Evolutionary conservation across 768 basidiomycete species (phyloP).

Genomic region (Calocera viscosa): DNA sequence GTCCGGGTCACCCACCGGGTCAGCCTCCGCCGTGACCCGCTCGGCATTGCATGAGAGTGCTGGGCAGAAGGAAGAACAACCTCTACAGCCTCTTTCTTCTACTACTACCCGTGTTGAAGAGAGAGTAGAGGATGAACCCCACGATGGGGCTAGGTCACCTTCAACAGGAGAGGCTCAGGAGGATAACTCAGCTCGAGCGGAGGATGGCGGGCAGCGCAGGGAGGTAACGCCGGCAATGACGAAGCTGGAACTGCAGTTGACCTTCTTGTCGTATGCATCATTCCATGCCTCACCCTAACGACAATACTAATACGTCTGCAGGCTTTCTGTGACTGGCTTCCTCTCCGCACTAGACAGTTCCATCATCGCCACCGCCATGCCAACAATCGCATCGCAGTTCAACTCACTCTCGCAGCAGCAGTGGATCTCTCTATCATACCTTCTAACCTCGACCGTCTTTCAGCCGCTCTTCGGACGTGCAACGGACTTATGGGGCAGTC

Average conservation of each 20-base stretch:
- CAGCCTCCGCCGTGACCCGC: too few species aligned
- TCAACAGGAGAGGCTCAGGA: too few species aligned
- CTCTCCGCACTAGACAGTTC: slow-evolving; percentile 55
- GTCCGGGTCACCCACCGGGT: too few species aligned
- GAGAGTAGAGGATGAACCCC: too few species aligned
- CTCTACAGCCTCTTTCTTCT: too few species aligned
- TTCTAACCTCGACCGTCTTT: slow-evolving; percentile 53
- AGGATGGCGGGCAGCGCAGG: background rate
- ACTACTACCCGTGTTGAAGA: too few species aligned
- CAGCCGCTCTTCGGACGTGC: slow-evolving; percentile 34
- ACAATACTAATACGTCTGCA: slow-evolving; percentile 24
- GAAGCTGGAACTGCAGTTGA: background rate
- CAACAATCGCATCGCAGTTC: slow-evolving; percentile 56
- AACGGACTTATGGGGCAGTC: slow-evolving; percentile 34
- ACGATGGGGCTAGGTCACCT: too few species aligned
- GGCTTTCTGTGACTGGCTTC: slow-evolving; percentile 50
- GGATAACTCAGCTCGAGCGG: too few species aligned
- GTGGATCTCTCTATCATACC: slow-evolving; percentile 63
- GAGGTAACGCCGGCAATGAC: background rate
- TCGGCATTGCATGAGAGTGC: too few species aligned
- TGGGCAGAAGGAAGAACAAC: too few species aligned
- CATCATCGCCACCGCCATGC: slow-evolving; percentile 62
- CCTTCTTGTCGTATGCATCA: background rate
- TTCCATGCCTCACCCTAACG: background rate
- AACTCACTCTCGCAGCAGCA: slow-evolving; percentile 48